Evolutionary conservation across 768 basidiomycete genomes (phyloP).

Genomic region (Coprinopsis sp.): DNA sequence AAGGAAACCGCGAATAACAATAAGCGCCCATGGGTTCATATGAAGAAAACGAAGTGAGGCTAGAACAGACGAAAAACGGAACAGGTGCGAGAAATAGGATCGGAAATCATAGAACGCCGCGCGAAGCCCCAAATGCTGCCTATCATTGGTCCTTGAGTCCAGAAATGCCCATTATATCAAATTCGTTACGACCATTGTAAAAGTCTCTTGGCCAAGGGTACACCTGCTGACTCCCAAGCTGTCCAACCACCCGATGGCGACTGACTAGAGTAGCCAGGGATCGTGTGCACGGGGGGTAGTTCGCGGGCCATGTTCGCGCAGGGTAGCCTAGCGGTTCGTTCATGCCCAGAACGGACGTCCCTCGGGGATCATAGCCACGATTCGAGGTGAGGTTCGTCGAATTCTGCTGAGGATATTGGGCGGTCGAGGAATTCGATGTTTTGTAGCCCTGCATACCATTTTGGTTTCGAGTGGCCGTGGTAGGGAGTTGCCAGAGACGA

Average conservation of each 20-base stretch:
- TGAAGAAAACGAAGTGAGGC: too few species aligned
- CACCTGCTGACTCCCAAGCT: conserved; percentile 4
- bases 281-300: conserved; percentile 24
- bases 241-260: conserved; percentile 18
- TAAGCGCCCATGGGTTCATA: too few species aligned
- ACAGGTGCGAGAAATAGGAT: too few species aligned
- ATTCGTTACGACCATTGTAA: neutral
- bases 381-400: conserved; percentile 7
- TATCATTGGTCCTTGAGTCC: neutral
- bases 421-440: conserved; percentile 5
- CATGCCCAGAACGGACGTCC: conserved; percentile 3
- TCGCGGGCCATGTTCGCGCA: conserved; percentile 18
- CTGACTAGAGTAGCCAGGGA: conserved; percentile 21
- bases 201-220: conserved; percentile 5
- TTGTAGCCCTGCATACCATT: conserved; percentile 11
- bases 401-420: conserved; percentile 6
- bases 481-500: conserved; percentile 10
- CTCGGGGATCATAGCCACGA: conserved; percentile 9
- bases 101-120: too few species aligned
- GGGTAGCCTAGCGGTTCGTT: conserved; percentile 19
- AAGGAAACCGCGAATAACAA: too few species aligned
- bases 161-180: neutral
- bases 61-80: too few species aligned
- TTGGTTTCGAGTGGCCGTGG: conserved; percentile 14
- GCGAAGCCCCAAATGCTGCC: neutral